Evolutionary conservation across 2,329 filamentous ascomycete species (phyloP), one percentile per base, ranked within the genome.

Genomic region (Verticillium zaregamsianum): DNA sequence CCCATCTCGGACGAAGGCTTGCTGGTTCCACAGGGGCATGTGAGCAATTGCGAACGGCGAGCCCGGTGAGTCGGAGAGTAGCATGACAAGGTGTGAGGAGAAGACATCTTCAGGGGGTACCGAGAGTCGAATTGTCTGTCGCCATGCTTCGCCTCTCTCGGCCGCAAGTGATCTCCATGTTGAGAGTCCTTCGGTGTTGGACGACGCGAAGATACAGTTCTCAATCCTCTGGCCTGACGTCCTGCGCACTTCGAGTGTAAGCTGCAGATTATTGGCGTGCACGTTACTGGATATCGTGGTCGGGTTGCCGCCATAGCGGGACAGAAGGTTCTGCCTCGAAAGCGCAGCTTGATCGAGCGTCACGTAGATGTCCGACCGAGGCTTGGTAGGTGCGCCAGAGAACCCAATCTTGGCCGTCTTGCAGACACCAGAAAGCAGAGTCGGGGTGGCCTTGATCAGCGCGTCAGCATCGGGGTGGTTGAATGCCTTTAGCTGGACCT

Each of bases 291-390:
- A 83, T 33, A 91, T 82, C 1, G 94, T 79, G 2, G 90, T 88
- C 12, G 94, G 88, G 65, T 90, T 91, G n/a, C 92, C 92, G 25
- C 80, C 82, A 52, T 79, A 85, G n/a, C 86, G 79, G 8, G 86
- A 89, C n/a, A 90, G 73, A 0, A 89, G 73, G 37, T 90, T 88
- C 69, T 96, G 92, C 62, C 88, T 87, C 20, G 90, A 88, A 28
- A 99, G 80, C n/a, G 88, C 82, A 0, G 92, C 91, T 65, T 92
- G 88, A 62, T 88, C 87, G 57, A 99, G 76, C 0, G 93, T 97
- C 55, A 99, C 76, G 72, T 99, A 99, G 58, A 99, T 98, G 73
- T 99, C 96, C 12, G 93, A 97, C 68, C 96, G 84, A 17, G 90
- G 83, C 72, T 92, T 93, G 0, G 90, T 93, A 0, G 95, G 94